Evolutionary conservation across 1,139 yeast species (phyloP).

Genomic region (Chernovozyma sophiae-reginae): DNA sequence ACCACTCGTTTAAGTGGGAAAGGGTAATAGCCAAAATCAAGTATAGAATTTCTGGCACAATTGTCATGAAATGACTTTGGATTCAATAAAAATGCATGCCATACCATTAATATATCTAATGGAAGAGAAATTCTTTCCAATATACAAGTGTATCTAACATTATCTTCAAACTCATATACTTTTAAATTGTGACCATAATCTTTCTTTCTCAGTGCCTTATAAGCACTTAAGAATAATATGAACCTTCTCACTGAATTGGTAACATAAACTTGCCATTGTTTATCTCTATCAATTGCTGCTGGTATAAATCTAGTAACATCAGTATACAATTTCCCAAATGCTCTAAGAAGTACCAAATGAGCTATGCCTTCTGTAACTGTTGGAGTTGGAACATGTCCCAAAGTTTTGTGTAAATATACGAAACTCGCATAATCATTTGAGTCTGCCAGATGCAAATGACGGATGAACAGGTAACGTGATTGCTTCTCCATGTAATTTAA

Average conservation of each 20-base stretch:
- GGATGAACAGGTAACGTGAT: too few relatives aligned
- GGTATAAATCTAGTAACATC: too few relatives aligned
- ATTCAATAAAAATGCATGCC: slow-evolving; percentile 33
- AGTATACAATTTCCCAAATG: slow-evolving; percentile 22
- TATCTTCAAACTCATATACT: background rate
- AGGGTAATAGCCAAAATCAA: slow-evolving; percentile 15
- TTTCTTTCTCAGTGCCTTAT: slow-evolving; percentile 8
- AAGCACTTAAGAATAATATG: slow-evolving; percentile 21
- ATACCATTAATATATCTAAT: slow-evolving; percentile 35
- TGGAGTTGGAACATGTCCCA: too few relatives aligned
- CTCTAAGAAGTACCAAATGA: slow-evolving; percentile 29
- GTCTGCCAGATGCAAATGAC: too few relatives aligned
- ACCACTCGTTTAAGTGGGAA: slow-evolving; percentile 18
- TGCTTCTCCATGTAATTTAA: too few relatives aligned
- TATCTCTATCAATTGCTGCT: slow-evolving; percentile 10
- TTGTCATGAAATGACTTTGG: slow-evolving; percentile 24
- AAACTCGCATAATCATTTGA: too few relatives aligned
- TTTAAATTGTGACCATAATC: background rate
- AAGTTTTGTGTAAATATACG: too few relatives aligned
- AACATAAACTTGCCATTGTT: slow-evolving; percentile 28
- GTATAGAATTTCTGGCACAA: slow-evolving; percentile 15
- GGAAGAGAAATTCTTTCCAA: slow-evolving; percentile 22
- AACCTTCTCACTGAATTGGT: slow-evolving; percentile 29
- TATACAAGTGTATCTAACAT: background rate
- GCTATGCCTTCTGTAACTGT: slow-evolving; percentile 19